Conservation (phyloP, 1,139 yeast species). For the Geotrichum phurueaensis region DNA sequence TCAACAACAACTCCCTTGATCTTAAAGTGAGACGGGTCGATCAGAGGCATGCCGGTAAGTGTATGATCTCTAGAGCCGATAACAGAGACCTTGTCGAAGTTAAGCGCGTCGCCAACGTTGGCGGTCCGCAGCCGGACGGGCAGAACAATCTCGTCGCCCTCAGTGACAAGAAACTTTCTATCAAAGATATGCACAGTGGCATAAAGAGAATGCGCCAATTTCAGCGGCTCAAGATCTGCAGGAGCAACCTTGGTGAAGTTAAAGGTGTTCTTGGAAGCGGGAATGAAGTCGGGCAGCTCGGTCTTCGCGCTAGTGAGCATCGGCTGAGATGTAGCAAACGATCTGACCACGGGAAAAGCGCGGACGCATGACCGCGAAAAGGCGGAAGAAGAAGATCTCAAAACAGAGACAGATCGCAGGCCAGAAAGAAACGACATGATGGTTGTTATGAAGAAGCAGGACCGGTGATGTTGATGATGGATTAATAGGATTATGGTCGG, state of each 20-base stretch:
- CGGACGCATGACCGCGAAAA: neutral
- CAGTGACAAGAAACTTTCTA: slow-evolving; percentile 81
- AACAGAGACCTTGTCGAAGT: slow-evolving; percentile 67
- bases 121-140: slow-evolving; percentile 74
- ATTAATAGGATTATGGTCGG: neutral
- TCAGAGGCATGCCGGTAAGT: slow-evolving; percentile 46
- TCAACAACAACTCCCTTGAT: slow-evolving; percentile 78
- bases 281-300: slow-evolving; percentile 16
- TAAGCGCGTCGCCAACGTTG: slow-evolving; percentile 71
- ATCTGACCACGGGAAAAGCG: slow-evolving; percentile 2
- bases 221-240: slow-evolving; percentile 49
- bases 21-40: slow-evolving; percentile 49
- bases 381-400: neutral
- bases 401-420: neutral
- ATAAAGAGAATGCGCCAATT: slow-evolving; percentile 58
- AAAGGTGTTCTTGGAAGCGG: slow-evolving; percentile 15
- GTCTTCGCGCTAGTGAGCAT: neutral
- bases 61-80: slow-evolving; percentile 85
- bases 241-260: slow-evolving; percentile 10
- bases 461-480: neutral
- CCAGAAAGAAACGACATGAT: slow-evolving; percentile 3
- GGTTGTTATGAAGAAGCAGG: neutral
- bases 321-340: neutral
- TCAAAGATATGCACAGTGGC: slow-evolving; percentile 80
- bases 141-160: slow-evolving; percentile 76